Percentiles rank a stretch among this genome's conserved stretches.
These are phyloP conservation scores for Plasmopara viticola DNA, from an alignment of 352 stramenopile genomes.

Conservation along the genomic window DNA sequence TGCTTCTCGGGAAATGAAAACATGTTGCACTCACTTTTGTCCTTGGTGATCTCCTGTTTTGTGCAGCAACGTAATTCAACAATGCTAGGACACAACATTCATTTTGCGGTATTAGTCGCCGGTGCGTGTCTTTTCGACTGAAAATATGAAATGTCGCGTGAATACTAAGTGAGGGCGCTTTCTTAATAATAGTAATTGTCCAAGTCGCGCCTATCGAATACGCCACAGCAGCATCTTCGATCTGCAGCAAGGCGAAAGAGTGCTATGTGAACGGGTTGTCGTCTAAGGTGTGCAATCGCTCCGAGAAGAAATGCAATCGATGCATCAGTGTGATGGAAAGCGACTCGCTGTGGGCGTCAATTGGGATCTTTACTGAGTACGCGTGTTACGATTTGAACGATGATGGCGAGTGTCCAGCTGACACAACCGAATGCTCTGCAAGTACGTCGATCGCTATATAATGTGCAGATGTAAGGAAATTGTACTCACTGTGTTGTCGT, in stretches of 20 bases:
- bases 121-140: slow-evolving; percentile 10
- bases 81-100: slow-evolving; percentile 26
- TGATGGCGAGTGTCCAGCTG: slow-evolving; percentile 30
- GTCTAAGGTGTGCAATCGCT: slow-evolving; percentile 42
- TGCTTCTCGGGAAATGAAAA: neutral
- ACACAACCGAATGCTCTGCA: slow-evolving; percentile 33
- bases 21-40: neutral
- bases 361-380: slow-evolving; percentile 33
- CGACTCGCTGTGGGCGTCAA: slow-evolving; percentile 12
- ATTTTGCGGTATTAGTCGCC: slow-evolving; percentile 20
- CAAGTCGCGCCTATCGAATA: slow-evolving; percentile 18
- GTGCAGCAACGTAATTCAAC: slow-evolving; percentile 13
- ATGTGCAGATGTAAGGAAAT: neutral
- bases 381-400: slow-evolving; percentile 36
- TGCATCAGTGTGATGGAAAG: slow-evolving; percentile 31
- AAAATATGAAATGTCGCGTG: neutral
- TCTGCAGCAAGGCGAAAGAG: slow-evolving; percentile 31
- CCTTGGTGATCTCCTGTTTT: slow-evolving; percentile 6
- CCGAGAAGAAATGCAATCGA: slow-evolving; percentile 35
- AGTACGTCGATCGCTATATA: slow-evolving; percentile 16
- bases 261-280: slow-evolving; percentile 42
- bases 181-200: slow-evolving; percentile 12
- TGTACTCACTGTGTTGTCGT: neutral
- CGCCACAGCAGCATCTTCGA: slow-evolving; percentile 9
- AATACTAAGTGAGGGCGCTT: neutral